A percentile compares a stretch with the other conserved stretches of the same genome.
Evolutionary conservation across 2,329 filamentous ascomycete genomes (phyloP).

Genomic region (Colletotrichum cereale): DNA sequence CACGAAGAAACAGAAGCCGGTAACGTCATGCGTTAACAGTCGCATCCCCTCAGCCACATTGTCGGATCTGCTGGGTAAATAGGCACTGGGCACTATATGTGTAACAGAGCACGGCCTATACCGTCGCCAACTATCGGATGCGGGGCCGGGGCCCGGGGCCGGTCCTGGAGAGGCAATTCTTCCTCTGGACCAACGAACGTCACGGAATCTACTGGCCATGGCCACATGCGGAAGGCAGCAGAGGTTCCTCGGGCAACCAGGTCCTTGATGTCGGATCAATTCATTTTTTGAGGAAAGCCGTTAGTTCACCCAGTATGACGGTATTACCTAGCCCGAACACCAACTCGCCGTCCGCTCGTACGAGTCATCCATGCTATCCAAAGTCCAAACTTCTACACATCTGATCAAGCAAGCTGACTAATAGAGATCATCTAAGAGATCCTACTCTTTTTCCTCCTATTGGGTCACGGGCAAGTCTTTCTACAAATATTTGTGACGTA

Average conservation of each 20-base stretch:
- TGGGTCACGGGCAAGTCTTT: too few relatives aligned
- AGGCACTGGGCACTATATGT: slow-evolving; percentile 34
- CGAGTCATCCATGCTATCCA: not conserved
- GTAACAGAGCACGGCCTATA: slow-evolving; percentile 34
- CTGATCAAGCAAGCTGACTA: not conserved
- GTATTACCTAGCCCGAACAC: not conserved
- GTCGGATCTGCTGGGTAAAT: not conserved
- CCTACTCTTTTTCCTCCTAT: not conserved
- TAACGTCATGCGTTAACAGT: slow-evolving; percentile 17
- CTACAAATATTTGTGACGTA: too few relatives aligned
- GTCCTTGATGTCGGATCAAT: not conserved
- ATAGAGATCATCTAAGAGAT: not conserved
- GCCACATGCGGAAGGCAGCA: not conserved
- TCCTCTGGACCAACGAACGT: not conserved
- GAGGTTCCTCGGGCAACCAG: not conserved
- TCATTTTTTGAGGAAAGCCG: not conserved
- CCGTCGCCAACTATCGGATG: slow-evolving; percentile 6
- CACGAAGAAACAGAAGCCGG: slow-evolving; percentile 10
- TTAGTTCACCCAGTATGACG: not conserved
- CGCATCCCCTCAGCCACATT: not conserved
- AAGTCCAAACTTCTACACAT: too few relatives aligned
- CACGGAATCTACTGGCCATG: not conserved
- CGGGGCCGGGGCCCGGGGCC: slow-evolving; percentile 8
- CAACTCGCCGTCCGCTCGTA: not conserved
- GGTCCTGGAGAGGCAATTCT: not conserved